Conservation (phyloP, 202 grass and related monocot genomes). For the Setaria viridis region DNA sequence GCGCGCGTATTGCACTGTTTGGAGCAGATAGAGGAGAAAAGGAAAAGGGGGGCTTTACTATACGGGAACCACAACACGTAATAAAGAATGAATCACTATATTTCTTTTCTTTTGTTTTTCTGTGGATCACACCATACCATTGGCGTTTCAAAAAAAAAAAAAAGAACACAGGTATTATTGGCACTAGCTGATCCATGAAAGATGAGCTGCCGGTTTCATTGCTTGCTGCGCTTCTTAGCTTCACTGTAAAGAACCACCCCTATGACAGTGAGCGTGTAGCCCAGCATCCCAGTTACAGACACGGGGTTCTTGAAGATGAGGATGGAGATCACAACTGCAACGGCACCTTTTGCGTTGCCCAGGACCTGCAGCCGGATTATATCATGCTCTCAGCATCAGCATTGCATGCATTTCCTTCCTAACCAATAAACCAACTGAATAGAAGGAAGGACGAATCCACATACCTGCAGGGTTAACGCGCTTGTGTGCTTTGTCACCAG, state of each 20-base stretch:
- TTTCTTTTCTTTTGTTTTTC: background rate
- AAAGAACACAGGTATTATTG: constrained; percentile 11
- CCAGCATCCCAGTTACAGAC: constrained; percentile 61
- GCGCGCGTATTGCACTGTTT: too few species aligned
- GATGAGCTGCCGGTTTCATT: background rate
- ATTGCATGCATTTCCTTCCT: constrained; percentile 12
- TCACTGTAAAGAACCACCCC: constrained; percentile 63
- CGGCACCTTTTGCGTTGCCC: constrained; percentile 69
- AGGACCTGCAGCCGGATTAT: constrained; percentile 41
- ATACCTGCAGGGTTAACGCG: constrained; percentile 61
- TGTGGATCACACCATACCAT: background rate
- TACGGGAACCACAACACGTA: background rate
- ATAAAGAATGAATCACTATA: constrained; percentile 4
- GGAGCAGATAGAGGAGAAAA: too few species aligned
- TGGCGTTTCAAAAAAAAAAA: background rate
- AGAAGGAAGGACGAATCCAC: background rate
- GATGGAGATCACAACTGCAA: constrained; percentile 67
- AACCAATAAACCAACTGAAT: background rate
- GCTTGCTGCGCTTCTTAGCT: constrained; percentile 65
- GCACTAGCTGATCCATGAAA: background rate
- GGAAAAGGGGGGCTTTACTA: background rate
- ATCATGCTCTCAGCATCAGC: background rate
- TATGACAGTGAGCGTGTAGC: constrained; percentile 60
- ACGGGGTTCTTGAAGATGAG: constrained; percentile 69
- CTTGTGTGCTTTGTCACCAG: constrained; percentile 69